These are phyloP conservation scores for Gossypium lobatum DNA, from an alignment of 441 rosid genomes.

Conservation along the genomic window DNA sequence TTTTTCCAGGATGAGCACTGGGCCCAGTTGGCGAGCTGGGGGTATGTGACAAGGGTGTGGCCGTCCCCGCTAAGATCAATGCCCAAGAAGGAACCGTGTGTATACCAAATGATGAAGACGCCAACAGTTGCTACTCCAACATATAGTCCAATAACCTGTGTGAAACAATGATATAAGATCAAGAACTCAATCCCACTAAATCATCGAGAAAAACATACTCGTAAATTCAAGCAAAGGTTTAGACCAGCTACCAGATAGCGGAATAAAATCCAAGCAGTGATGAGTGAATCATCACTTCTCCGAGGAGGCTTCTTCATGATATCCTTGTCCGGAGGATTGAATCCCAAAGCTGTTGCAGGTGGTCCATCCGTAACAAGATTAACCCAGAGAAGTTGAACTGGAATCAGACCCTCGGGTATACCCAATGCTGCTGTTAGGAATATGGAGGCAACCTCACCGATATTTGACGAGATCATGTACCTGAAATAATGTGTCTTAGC, in stretches of 20 bases:
- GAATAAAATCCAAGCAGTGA: conserved; percentile 42
- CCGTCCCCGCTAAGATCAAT: conserved; percentile 36
- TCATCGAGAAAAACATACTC: background rate
- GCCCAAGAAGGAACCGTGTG: conserved; percentile 38
- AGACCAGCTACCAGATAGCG: conserved; percentile 41
- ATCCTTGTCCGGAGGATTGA: conserved; percentile 45
- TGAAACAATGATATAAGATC: background rate
- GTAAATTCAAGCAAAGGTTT: background rate
- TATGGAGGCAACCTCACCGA: conserved; percentile 48
- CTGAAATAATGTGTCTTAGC: conserved; percentile 16
- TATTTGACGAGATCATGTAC: conserved; percentile 52
- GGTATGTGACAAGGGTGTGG: conserved; percentile 35
- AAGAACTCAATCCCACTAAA: background rate
- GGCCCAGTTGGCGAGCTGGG: conserved; percentile 44
- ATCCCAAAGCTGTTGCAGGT: conserved; percentile 50
- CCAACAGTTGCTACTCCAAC: conserved; percentile 47
- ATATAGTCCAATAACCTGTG: conserved; percentile 38
- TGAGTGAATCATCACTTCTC: conserved; percentile 40
- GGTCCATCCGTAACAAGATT: conserved; percentile 53
- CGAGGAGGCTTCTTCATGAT: conserved; percentile 48
- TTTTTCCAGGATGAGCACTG: conserved; percentile 42
- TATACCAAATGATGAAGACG: conserved; percentile 39
- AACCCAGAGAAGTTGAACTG: conserved; percentile 53
- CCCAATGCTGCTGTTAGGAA: conserved; percentile 47
- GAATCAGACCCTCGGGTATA: conserved; percentile 44